Percentiles rank a stretch among this genome's conserved stretches.
These are phyloP conservation scores for Phanerodontia chrysosporium DNA, from an alignment of 768 basidiomycete species.

Conservation along the genomic window DNA sequence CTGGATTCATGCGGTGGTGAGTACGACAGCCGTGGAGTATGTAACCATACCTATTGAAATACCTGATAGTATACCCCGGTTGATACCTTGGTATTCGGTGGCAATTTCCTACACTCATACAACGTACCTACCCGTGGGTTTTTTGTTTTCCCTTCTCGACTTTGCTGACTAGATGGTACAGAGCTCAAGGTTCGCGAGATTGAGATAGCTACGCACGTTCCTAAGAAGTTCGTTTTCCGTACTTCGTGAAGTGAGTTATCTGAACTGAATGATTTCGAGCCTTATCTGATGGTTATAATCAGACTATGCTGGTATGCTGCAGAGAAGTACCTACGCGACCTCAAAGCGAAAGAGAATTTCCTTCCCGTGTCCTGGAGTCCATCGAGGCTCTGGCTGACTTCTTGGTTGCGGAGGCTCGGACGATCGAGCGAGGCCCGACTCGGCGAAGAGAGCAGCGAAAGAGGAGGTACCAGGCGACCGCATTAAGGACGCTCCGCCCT, in stretches of 20 bases:
- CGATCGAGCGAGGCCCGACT: slow-evolving; percentile 68
- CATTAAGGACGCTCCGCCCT: slow-evolving; percentile 79
- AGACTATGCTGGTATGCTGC: slow-evolving; percentile 88
- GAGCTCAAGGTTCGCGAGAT: slow-evolving; percentile 88
- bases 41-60: too few species aligned
- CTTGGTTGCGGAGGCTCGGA: slow-evolving; percentile 70
- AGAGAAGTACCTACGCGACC: slow-evolving; percentile 71
- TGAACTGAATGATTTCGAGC: neutral
- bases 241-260: slow-evolving; percentile 21
- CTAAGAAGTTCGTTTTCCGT: slow-evolving; percentile 46
- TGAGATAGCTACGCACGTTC: slow-evolving; percentile 88
- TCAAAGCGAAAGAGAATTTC: slow-evolving; percentile 55
- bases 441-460: slow-evolving; percentile 69
- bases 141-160: neutral
- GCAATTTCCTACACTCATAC: slow-evolving; percentile 95
- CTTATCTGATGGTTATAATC: neutral
- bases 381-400: slow-evolving; percentile 70
- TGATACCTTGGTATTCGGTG: slow-evolving; percentile 94
- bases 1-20: slow-evolving; percentile 96
- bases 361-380: slow-evolving; percentile 63
- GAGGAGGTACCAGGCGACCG: slow-evolving; percentile 80
- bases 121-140: slow-evolving; percentile 78
- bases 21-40: too few species aligned
- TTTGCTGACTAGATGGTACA: slow-evolving; percentile 28
- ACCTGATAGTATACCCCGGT: slow-evolving; percentile 92